A percentile compares a stretch with the other conserved stretches of the same genome.
These are phyloP conservation scores for Mycosphaerella sp. DNA, from an alignment of 2,329 filamentous ascomycete genomes.

Conservation along the genomic window DNA sequence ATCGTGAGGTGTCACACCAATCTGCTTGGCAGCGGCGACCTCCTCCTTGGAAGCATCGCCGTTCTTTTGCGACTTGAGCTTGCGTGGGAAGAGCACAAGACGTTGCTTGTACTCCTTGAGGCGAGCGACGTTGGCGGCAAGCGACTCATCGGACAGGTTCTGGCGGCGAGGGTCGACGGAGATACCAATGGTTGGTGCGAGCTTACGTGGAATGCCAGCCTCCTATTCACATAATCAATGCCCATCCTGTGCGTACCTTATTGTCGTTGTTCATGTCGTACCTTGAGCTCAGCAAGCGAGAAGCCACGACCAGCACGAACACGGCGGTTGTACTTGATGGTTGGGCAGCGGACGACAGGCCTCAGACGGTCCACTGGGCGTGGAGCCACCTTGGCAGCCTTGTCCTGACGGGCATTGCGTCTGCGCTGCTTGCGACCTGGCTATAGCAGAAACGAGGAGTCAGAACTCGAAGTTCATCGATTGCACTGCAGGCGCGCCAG, in stretches of 20 bases:
- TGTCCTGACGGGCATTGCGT: slow-evolving; percentile 83
- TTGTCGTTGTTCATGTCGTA: slow-evolving; percentile 40
- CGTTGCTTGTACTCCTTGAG: slow-evolving; percentile 96
- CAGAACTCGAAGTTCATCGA: slow-evolving; percentile 32
- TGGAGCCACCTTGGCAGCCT: slow-evolving; percentile 92
- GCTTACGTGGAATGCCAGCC: slow-evolving; percentile 89
- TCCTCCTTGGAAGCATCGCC: slow-evolving; percentile 81
- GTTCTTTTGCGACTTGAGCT: slow-evolving; percentile 87
- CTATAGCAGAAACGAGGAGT: slow-evolving; percentile 47
- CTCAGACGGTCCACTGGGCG: slow-evolving; percentile 95
- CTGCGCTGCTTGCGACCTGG: slow-evolving; percentile 93
- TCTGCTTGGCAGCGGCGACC: slow-evolving; percentile 61
- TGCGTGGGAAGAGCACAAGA: slow-evolving; percentile 96
- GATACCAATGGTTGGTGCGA: slow-evolving; percentile 95
- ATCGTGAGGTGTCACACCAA: slow-evolving; percentile 42
- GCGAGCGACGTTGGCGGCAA: slow-evolving; percentile 90
- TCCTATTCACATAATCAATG: slow-evolving; percentile 52
- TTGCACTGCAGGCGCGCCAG: slow-evolving; percentile 46
- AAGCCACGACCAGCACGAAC: slow-evolving; percentile 96
- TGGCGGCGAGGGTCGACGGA: slow-evolving; percentile 91
- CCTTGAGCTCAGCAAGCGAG: slow-evolving; percentile 96
- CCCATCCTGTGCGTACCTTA: slow-evolving; percentile 14
- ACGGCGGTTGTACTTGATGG: slow-evolving; percentile 96
- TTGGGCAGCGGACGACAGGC: slow-evolving; percentile 95
- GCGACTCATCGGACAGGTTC: slow-evolving; percentile 94